Conservation (phyloP, 257 asterid genomes). For the Knoxia roxburghii region DNA sequence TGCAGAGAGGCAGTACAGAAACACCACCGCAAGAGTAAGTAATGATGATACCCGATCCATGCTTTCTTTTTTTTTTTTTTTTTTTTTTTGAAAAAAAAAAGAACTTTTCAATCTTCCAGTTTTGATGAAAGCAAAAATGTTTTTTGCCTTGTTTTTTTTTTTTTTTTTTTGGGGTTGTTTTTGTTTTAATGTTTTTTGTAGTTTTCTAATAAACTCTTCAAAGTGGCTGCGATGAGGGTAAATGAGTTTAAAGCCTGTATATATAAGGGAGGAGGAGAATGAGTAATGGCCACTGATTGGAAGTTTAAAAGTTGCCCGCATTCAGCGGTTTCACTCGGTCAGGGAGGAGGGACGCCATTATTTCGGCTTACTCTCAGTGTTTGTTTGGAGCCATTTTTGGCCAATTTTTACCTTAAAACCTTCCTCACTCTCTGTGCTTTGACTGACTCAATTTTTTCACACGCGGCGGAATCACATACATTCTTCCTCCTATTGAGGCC, state of each 20-base stretch:
- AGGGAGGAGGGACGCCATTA: background rate
- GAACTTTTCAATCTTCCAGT: too few relatives aligned
- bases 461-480: constrained; percentile 2
- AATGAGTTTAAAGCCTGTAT: too few relatives aligned
- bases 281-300: constrained; percentile 7
- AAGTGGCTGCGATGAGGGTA: background rate
- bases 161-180: too few relatives aligned
- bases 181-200: too few relatives aligned
- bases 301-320: background rate
- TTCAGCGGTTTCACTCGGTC: background rate
- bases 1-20: constrained; percentile 20
- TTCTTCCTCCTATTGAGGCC: background rate
- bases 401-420: too few relatives aligned
- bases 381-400: too few relatives aligned
- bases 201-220: background rate
- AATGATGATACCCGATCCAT: constrained; percentile 21
- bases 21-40: constrained; percentile 17
- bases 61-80: background rate
- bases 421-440: too few relatives aligned
- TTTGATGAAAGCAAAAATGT: too few relatives aligned
- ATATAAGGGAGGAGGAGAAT: background rate
- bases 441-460: constrained; percentile 1
- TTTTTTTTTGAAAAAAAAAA: too few relatives aligned
- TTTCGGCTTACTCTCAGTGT: too few relatives aligned
- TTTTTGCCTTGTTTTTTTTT: too few relatives aligned